phyloP scores from a whole-genome alignment of 2,329 filamentous ascomycete species.

The Delphinella strobiligena region DNA sequence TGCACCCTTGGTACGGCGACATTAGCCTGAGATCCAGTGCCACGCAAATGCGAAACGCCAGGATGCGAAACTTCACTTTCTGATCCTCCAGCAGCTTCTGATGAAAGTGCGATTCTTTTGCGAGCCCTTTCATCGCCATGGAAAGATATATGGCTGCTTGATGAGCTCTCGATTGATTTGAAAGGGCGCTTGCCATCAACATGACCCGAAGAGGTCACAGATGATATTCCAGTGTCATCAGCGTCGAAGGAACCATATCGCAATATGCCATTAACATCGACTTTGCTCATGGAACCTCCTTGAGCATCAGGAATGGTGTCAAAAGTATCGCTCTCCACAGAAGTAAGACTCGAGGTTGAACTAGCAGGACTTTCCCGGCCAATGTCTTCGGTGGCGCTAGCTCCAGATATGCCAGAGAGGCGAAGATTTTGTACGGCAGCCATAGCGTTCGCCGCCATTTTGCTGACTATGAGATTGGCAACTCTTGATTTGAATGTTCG shows the following conservation, averaged over 20 bases:
- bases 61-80: not conserved
- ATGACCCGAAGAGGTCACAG: slow-evolving; percentile 9
- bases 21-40: too few species aligned
- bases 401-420: slow-evolving; percentile 1
- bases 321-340: slow-evolving; percentile 5
- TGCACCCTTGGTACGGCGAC: too few species aligned
- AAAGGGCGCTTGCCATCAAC: slow-evolving; percentile 7
- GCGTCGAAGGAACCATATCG: slow-evolving; percentile 7
- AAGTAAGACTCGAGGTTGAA: slow-evolving; percentile 7
- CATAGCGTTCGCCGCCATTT: not conserved
- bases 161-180: slow-evolving; percentile 6
- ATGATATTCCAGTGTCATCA: slow-evolving; percentile 11
- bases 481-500: not conserved
- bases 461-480: not conserved
- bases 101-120: slow-evolving; percentile 9
- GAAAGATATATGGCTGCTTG: slow-evolving; percentile 6
- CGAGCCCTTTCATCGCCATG: slow-evolving; percentile 3
- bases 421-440: not conserved
- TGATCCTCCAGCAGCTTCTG: not conserved
- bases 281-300: slow-evolving; percentile 3
- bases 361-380: slow-evolving; percentile 2
- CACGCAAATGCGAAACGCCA: not conserved
- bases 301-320: slow-evolving; percentile 5
- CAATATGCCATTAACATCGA: slow-evolving; percentile 8
- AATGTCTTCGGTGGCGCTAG: not conserved